These are phyloP conservation scores for Alternaria conjuncta DNA, from an alignment of 2,329 filamentous ascomycete species.

Conservation along the genomic window DNA sequence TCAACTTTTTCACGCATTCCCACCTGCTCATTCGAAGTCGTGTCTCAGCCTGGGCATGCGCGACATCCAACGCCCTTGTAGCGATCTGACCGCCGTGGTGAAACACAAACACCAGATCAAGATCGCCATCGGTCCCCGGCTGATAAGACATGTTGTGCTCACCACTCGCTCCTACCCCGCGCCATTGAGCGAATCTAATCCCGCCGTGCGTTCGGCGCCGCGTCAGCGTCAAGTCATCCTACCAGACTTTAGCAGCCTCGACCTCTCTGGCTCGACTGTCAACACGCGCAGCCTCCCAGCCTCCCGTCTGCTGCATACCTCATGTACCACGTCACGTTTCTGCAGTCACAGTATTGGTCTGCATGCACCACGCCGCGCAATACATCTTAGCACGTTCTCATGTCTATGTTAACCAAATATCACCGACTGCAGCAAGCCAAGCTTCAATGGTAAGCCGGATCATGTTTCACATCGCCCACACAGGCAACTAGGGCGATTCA, in stretches of 20 bases:
- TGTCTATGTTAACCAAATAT: neutral
- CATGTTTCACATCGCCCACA: neutral
- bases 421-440: neutral
- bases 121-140: conserved; percentile 1
- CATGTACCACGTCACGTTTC: neutral
- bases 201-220: conserved; percentile 1
- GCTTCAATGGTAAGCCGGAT: neutral
- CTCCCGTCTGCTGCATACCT: neutral
- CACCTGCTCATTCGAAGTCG: neutral
- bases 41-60: conserved; percentile 2
- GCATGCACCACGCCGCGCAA: neutral
- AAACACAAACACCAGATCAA: conserved; percentile 9
- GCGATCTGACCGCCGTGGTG: conserved; percentile 3
- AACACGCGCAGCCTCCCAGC: neutral
- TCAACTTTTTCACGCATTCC: neutral
- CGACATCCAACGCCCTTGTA: conserved; percentile 1
- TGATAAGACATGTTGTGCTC: conserved; percentile 4
- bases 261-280: neutral
- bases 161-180: conserved; percentile 9
- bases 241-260: neutral
- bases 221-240: conserved; percentile 6
- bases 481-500: neutral
- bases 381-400: neutral
- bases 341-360: neutral
- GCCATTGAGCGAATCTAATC: neutral